Evolutionary conservation across 1,284 basidiomycete species (phyloP).

Genomic region (Polyporus tsugae): DNA sequence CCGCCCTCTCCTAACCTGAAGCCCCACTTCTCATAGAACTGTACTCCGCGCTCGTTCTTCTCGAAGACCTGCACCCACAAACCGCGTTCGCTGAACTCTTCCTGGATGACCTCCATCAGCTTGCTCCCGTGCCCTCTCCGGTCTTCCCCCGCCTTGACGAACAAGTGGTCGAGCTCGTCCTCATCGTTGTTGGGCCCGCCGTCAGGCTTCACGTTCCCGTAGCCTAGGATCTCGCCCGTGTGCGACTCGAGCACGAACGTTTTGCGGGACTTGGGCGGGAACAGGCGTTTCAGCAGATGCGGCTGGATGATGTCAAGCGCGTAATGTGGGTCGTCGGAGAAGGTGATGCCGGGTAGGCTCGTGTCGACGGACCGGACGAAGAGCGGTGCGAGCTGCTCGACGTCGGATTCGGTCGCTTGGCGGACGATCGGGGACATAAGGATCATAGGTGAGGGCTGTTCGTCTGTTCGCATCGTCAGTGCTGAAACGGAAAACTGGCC

Average conservation of each 20-base stretch:
- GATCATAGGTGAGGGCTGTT: conserved; percentile 17
- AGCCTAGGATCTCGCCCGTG: conserved; percentile 24
- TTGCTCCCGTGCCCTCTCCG: conserved; percentile 27
- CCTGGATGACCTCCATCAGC: conserved; percentile 26
- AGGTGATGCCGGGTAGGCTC: conserved; percentile 21
- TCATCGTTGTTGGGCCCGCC: conserved; percentile 9
- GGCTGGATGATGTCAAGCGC: conserved; percentile 11
- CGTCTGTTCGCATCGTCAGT: not conserved
- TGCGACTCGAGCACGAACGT: conserved; percentile 27
- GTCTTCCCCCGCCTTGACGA: conserved; percentile 23
- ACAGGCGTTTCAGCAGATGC: conserved; percentile 23
- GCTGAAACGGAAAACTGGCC: not conserved
- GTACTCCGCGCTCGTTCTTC: conserved; percentile 26
- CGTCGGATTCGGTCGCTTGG: conserved; percentile 20
- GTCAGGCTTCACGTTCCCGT: conserved; percentile 25
- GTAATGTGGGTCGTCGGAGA: conserved; percentile 24
- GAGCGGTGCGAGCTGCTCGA: conserved; percentile 24
- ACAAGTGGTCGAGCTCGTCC: conserved; percentile 32
- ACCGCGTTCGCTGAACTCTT: conserved; percentile 20
- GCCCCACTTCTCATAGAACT: conserved; percentile 28
- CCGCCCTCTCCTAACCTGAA: conserved; percentile 17
- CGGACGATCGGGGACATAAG: conserved; percentile 23
- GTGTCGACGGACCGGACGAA: conserved; percentile 29
- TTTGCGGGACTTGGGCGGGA: conserved; percentile 20
- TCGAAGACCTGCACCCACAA: conserved; percentile 26